A percentile compares a stretch with the other conserved stretches of the same genome.
These are phyloP conservation scores for Metschnikowia arizonensis DNA, from an alignment of 805 yeast genomes.

Conservation along the genomic window DNA sequence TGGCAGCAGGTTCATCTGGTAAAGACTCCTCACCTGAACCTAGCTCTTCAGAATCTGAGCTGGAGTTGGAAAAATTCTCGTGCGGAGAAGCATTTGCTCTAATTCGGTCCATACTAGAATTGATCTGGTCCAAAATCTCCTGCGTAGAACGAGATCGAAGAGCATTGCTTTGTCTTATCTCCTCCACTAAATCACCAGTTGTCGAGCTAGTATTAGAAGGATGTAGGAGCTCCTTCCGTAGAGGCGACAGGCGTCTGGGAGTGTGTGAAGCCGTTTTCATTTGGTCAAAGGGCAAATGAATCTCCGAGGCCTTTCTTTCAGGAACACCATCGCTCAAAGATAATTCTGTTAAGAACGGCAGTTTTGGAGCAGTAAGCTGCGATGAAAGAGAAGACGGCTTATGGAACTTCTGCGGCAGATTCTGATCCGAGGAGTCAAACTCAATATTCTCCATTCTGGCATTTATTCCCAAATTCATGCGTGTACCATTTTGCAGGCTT, in stretches of 20 bases:
- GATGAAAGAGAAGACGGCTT: background rate
- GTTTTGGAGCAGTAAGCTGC: background rate
- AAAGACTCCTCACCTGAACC: background rate
- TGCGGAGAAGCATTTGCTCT: background rate
- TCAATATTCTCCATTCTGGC: slow-evolving; percentile 17
- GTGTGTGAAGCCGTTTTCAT: slow-evolving; percentile 3
- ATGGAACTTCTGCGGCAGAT: slow-evolving; percentile 10
- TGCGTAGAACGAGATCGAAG: slow-evolving; percentile 12
- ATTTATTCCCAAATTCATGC: slow-evolving; percentile 1
- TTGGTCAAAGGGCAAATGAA: background rate
- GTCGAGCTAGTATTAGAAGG: slow-evolving; percentile 7
- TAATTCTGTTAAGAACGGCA: background rate
- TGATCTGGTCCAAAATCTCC: slow-evolving; percentile 26
- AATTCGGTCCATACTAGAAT: slow-evolving; percentile 20
- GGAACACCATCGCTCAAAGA: background rate
- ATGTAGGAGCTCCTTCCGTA: slow-evolving; percentile 10
- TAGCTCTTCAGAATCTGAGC: background rate
- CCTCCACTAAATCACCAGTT: slow-evolving; percentile 10
- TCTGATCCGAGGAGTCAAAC: slow-evolving; percentile 25
- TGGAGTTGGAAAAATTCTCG: background rate
- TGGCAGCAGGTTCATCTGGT: background rate
- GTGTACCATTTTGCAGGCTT: background rate
- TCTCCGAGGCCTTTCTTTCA: background rate
- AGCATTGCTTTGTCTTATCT: slow-evolving; percentile 14
- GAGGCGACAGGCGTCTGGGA: slow-evolving; percentile 17